Conservation (phyloP, 2,329 filamentous ascomycete genomes). For the Aspergillus vadensis region DNA sequence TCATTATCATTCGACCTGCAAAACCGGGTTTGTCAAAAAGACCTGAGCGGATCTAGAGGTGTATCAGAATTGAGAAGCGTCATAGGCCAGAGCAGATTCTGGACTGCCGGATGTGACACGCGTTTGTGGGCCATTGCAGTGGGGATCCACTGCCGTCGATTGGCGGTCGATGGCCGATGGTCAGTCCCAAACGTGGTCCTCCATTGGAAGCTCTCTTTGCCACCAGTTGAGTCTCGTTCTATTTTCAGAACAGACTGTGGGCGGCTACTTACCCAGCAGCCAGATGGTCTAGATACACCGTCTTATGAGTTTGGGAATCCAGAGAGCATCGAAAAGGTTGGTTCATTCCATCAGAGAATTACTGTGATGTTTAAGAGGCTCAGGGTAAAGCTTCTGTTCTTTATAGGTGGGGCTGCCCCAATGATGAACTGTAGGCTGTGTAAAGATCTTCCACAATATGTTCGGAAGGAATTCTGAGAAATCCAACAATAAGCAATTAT, state of each 20-base stretch:
- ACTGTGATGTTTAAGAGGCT: too few relatives aligned
- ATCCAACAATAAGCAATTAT: neutral
- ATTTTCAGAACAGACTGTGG: slow-evolving; percentile 14
- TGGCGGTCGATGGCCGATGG: neutral
- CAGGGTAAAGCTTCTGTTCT: too few relatives aligned
- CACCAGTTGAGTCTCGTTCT: slow-evolving; percentile 7
- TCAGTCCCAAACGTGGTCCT: slow-evolving; percentile 3
- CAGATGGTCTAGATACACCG: too few relatives aligned
- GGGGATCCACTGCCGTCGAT: slow-evolving; percentile 10
- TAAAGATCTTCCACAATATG: too few relatives aligned
- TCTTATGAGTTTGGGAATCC: neutral
- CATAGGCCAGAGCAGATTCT: slow-evolving; percentile 5
- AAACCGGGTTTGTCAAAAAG: neutral
- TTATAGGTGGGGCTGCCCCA: too few relatives aligned
- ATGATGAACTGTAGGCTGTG: too few relatives aligned
- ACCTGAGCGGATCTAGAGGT: neutral
- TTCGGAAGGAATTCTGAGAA: too few relatives aligned
- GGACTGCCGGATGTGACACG: slow-evolving; percentile 31
- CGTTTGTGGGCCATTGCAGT: slow-evolving; percentile 33
- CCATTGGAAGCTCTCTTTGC: slow-evolving; percentile 8
- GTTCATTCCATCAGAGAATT: too few relatives aligned
- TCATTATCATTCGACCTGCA: neutral
- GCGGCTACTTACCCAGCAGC: neutral
- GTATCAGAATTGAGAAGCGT: slow-evolving; percentile 8
- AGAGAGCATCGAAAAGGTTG: neutral